phyloP scores from a whole-genome alignment of 768 basidiomycete species.

The Boletus edulis region DNA sequence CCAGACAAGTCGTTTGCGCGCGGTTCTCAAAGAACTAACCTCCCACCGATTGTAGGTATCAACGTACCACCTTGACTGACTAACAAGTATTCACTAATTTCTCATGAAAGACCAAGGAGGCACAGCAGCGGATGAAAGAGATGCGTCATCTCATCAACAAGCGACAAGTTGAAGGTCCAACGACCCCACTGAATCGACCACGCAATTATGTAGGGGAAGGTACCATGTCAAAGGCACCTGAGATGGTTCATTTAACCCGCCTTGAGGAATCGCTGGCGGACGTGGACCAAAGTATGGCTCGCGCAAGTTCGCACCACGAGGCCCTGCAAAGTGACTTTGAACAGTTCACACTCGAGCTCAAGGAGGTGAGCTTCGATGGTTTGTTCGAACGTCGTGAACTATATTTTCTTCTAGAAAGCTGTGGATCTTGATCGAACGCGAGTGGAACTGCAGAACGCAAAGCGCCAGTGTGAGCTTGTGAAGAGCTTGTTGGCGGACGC shows the following conservation, averaged over 20 bases:
- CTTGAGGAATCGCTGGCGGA: slow-evolving; percentile 55
- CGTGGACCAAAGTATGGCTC: slow-evolving; percentile 54
- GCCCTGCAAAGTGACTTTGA: slow-evolving; percentile 50
- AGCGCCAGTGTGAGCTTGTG: slow-evolving; percentile 75
- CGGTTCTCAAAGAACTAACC: slow-evolving; percentile 42
- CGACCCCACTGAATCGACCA: slow-evolving; percentile 47
- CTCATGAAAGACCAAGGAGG: slow-evolving; percentile 64
- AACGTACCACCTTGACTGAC: slow-evolving; percentile 2
- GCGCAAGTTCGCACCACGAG: slow-evolving; percentile 54
- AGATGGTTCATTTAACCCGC: slow-evolving; percentile 20
- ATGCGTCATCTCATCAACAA: slow-evolving; percentile 73
- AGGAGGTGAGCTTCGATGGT: slow-evolving; percentile 46
- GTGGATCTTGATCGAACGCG: slow-evolving; percentile 61
- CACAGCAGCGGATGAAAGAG: slow-evolving; percentile 77
- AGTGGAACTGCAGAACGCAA: slow-evolving; percentile 64
- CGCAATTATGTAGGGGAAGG: slow-evolving; percentile 33
- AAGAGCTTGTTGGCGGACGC: slow-evolving; percentile 75
- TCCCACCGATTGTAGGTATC: slow-evolving; percentile 42
- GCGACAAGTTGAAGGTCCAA: slow-evolving; percentile 47
- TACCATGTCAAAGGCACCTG: slow-evolving; percentile 11
- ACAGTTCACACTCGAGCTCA: slow-evolving; percentile 48
- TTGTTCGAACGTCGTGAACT: background rate
- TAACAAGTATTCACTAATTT: slow-evolving; percentile 3
- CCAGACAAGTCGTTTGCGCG: slow-evolving; percentile 52
- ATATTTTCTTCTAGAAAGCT: slow-evolving; percentile 43